Conservation (phyloP, 495 filamentous ascomycete genomes). For the Trichoderma erinaceum region DNA sequence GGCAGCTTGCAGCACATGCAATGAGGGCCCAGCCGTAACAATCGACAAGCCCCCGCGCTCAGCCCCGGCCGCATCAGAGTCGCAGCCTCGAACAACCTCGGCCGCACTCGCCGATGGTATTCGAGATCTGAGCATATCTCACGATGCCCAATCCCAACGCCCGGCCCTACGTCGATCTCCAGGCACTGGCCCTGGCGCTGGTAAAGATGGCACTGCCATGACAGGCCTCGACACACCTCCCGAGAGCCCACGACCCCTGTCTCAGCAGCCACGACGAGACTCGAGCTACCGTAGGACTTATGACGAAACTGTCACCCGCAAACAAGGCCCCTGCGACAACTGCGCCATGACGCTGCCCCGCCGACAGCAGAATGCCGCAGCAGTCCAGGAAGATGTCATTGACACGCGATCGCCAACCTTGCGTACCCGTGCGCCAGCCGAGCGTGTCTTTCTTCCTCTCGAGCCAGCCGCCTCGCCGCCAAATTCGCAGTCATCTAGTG, state of each 20-base stretch:
- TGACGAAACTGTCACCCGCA: constrained; percentile 49
- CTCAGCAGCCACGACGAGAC: constrained; percentile 36
- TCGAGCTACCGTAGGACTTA: constrained; percentile 48
- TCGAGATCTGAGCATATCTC: constrained; percentile 34
- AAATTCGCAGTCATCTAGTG: constrained; percentile 40
- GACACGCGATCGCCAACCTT: constrained; percentile 38
- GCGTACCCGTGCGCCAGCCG: constrained; percentile 43
- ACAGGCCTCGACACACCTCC: constrained; percentile 55
- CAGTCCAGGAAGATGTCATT: constrained; percentile 23
- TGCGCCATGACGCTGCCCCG: constrained; percentile 56
- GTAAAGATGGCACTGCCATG: constrained; percentile 23
- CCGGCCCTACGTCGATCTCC: constrained; percentile 24
- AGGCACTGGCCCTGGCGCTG: constrained; percentile 31
- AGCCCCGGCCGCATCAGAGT: background rate
- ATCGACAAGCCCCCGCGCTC: background rate
- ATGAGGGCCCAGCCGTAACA: constrained; percentile 30
- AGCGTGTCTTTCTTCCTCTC: constrained; percentile 37
- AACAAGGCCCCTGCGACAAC: constrained; percentile 52
- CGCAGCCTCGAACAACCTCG: constrained; percentile 18
- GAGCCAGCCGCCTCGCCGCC: constrained; percentile 34
- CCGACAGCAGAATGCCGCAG: constrained; percentile 34
- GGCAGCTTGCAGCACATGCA: constrained; percentile 70
- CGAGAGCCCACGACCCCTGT: constrained; percentile 48
- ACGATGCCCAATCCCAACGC: constrained; percentile 27
- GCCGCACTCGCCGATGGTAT: constrained; percentile 34